Evolutionary conservation across 768 basidiomycete species (phyloP).

Genomic region (Boletus edulis): DNA sequence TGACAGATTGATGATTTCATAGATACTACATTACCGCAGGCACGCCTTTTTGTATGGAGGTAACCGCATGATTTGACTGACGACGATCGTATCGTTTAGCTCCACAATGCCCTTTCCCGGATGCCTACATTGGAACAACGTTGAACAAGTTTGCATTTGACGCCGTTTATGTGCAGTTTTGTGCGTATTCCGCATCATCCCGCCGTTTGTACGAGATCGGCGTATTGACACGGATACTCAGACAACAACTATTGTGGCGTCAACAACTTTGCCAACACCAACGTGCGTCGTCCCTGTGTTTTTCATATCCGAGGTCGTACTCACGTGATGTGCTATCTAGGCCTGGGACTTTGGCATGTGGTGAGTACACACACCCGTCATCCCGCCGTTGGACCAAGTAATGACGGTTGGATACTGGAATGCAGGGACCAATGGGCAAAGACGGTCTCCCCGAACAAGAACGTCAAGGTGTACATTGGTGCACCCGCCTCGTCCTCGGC

Average conservation of each 20-base stretch:
- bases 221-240: conserved; percentile 13
- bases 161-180: conserved; percentile 52
- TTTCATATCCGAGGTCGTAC: not conserved
- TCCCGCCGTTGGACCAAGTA: too few species aligned
- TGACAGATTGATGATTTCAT: not conserved
- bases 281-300: conserved; percentile 19
- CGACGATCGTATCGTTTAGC: conserved; percentile 13
- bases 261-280: conserved; percentile 41
- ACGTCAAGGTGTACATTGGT: conserved; percentile 49
- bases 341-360: conserved; percentile 44
- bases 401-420: too few species aligned
- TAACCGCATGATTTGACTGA: conserved; percentile 1
- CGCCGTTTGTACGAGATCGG: not conserved
- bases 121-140: conserved; percentile 42
- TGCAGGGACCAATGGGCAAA: conserved; percentile 48
- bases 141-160: conserved; percentile 44
- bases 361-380: conserved; percentile 14
- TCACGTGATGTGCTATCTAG: conserved; percentile 27
- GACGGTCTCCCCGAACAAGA: conserved; percentile 39
- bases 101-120: conserved; percentile 48
- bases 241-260: conserved; percentile 48
- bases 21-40: conserved; percentile 47
- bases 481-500: conserved; percentile 41
- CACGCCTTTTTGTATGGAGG: not conserved
- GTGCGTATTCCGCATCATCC: conserved; percentile 13